Evolutionary conservation across 352 stramenopile species (phyloP).

Genomic region (Phytopythium montanum): DNA sequence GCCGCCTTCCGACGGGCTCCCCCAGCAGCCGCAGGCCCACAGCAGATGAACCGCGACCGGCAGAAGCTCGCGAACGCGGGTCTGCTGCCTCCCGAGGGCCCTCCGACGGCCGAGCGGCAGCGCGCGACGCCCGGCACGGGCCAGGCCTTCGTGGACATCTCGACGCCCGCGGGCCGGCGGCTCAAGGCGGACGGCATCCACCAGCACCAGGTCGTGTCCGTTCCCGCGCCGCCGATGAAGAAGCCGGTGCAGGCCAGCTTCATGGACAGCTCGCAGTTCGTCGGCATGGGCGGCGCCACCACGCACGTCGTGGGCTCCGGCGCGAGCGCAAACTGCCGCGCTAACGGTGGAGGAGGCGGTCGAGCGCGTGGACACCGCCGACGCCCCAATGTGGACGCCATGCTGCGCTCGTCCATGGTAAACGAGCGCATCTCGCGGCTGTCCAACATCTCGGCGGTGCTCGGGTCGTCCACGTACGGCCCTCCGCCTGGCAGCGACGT

Average conservation of each 20-base stretch:
- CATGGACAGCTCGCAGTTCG: constrained; percentile 56
- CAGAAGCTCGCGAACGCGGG: constrained; percentile 39
- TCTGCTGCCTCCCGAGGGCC: constrained; percentile 13
- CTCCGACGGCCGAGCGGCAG: constrained; percentile 17
- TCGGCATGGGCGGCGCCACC: constrained; percentile 31
- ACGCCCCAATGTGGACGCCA: constrained; percentile 57
- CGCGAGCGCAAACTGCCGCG: constrained; percentile 30
- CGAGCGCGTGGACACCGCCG: constrained; percentile 20
- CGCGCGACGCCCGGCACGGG: constrained; percentile 47
- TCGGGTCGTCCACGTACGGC: constrained; percentile 23
- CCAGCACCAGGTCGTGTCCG: constrained; percentile 6
- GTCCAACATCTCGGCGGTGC: constrained; percentile 36
- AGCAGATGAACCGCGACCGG: constrained; percentile 34
- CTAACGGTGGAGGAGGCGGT: constrained; percentile 9
- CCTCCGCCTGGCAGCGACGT: constrained; percentile 49
- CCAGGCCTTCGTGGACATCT: constrained; percentile 66
- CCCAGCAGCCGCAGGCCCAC: neutral
- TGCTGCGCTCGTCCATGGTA: constrained; percentile 66
- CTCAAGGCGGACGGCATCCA: constrained; percentile 12
- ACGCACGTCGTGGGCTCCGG: constrained; percentile 25
- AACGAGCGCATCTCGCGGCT: constrained; percentile 40
- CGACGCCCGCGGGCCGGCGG: constrained; percentile 40
- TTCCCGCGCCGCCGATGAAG: constrained; percentile 21
- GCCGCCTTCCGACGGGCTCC: neutral
- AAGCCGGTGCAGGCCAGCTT: constrained; percentile 43